A percentile compares a stretch with the other conserved stretches of the same genome.
These are phyloP conservation scores for Sclerotinia borealis DNA, from an alignment of 2,329 filamentous ascomycete species.

Conservation along the genomic window DNA sequence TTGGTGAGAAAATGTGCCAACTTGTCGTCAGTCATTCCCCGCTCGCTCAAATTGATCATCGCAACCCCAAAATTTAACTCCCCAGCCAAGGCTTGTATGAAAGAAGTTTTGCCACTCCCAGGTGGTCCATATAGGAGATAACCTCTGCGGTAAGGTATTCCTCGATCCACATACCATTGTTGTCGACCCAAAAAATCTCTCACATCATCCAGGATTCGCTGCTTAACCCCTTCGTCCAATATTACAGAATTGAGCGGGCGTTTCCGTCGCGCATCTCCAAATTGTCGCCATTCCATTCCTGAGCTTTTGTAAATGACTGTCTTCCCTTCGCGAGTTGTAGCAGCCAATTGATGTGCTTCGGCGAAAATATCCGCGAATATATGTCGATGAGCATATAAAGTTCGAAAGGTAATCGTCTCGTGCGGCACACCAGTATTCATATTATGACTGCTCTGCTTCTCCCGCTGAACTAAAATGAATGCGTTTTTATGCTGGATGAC, in stretches of 20 bases:
- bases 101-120: constrained; percentile 79
- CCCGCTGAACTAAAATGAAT: constrained; percentile 79
- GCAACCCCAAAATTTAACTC: constrained; percentile 48
- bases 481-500: constrained; percentile 81
- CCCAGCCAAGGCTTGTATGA: constrained; percentile 90
- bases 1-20: constrained; percentile 45
- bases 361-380: constrained; percentile 86
- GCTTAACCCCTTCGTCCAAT: constrained; percentile 68
- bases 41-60: constrained; percentile 45
- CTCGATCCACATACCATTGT: constrained; percentile 80
- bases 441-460: constrained; percentile 79
- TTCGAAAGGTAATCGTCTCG: constrained; percentile 88
- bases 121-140: constrained; percentile 75
- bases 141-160: constrained; percentile 70
- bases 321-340: constrained; percentile 79
- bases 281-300: constrained; percentile 75
- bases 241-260: constrained; percentile 84
- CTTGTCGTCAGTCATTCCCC: constrained; percentile 52
- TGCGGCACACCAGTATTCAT: constrained; percentile 81
- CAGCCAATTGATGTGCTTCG: constrained; percentile 77
- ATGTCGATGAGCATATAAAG: constrained; percentile 80
- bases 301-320: constrained; percentile 85
- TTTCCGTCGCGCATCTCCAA: constrained; percentile 81
- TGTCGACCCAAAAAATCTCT: constrained; percentile 54
- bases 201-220: constrained; percentile 43